Conservation (phyloP, 2,329 filamentous ascomycete species). For the Colletotrichum gigasporum region DNA sequence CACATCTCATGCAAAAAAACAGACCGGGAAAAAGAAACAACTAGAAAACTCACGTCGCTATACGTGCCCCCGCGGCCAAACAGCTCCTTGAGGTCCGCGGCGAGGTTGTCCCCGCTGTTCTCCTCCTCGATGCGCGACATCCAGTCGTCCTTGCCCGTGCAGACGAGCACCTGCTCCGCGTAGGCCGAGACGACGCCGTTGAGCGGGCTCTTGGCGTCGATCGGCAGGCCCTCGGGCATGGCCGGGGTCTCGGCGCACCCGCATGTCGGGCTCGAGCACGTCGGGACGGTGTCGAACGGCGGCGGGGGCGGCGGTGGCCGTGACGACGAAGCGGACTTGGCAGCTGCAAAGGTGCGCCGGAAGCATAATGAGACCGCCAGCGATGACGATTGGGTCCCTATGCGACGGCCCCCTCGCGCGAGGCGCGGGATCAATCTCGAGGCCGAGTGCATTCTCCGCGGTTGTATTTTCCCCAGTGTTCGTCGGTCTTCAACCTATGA, state of each 20-base stretch:
- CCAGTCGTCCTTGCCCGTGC: conserved; percentile 85
- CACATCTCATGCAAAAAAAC: not conserved
- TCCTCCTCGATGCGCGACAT: conserved; percentile 86
- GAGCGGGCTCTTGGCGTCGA: conserved; percentile 76
- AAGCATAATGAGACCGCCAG: not conserved
- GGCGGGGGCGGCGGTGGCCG: conserved; percentile 11
- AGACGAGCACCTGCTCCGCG: conserved; percentile 83
- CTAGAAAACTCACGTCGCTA: conserved; percentile 70
- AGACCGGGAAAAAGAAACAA: not conserved
- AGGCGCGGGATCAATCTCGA: conserved; percentile 8
- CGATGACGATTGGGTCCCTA: not conserved
- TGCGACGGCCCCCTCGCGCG: not conserved
- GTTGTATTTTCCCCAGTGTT: not conserved
- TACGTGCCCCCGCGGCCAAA: conserved; percentile 73
- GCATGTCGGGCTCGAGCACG: conserved; percentile 82
- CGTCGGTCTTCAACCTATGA: no score
- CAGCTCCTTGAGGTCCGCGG: conserved; percentile 76
- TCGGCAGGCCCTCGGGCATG: conserved; percentile 74
- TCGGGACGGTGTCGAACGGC: conserved; percentile 55
- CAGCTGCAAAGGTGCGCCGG: not conserved
- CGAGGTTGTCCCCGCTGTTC: conserved; percentile 70
- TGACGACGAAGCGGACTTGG: not conserved
- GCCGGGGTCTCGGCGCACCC: conserved; percentile 73
- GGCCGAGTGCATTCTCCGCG: not conserved
- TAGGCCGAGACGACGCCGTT: conserved; percentile 83